Base-by-base conservation (phyloP, 352 stramenopile genomes). In the Globisporangium barbulae region DNA sequence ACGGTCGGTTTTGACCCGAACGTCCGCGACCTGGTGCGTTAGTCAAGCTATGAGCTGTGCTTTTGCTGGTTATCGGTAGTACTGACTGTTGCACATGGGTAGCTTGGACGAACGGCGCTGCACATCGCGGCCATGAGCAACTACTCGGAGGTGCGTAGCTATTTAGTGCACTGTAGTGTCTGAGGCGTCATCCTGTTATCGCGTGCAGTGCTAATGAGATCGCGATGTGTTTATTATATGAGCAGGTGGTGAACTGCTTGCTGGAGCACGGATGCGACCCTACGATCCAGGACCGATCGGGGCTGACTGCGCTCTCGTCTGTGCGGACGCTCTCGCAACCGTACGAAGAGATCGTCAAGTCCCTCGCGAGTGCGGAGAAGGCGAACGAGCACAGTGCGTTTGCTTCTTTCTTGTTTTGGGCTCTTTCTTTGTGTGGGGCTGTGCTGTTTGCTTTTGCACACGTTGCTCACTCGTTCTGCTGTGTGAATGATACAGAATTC, bases 61-160 rank as follows among this genome's bases (percentile, higher is more conserved):
- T 25, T 10, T 25, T 37, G 28, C 3, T 39, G n/a, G 5, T 15
- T 41, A 2, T 22, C 15, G 28, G 3, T 22, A 21, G 0, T 22
- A 2, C 49, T 41, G 13, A 37, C 13, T 22, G 17, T 48, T 21
- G 22, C 53, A 4, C 7, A 22, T 39, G 28, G 67, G 30, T 8
- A 90, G 79, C 89, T 91, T 74, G 86, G 83, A 21, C 81, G 79
- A 44, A 91, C 82, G 21, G 76, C 81, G 33, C 60, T 93, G 55
- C 86, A 95, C 74, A 69, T 89, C 56, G 81, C 86, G 47, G 76
- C 86, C 0, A 81, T 95, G 72, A 77, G 71, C 28, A 84, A 85
- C 3, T 89, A 79, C 54, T 55, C 68, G 10, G 71, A 95, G 62
- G 79, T 86, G 55, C 21, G 56, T 42, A 6, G 7, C 10, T 9